Conservation (phyloP, 2,329 filamentous ascomycete genomes). For the Aspergillus sp. region DNA sequence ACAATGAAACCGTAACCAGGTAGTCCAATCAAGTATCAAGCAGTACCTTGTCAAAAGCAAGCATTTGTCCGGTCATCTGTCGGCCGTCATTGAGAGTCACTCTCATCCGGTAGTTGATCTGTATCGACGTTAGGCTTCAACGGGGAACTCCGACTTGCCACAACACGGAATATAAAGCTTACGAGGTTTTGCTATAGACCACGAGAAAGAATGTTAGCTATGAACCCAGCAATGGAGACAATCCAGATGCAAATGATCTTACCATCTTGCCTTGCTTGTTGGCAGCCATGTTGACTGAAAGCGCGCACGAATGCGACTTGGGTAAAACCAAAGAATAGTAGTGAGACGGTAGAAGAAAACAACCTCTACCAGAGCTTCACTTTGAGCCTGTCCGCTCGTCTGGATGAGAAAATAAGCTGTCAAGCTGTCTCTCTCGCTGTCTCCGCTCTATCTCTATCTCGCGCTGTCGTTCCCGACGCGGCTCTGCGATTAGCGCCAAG, state of each 20-base stretch:
- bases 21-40: conserved; percentile 1
- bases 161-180: conserved; percentile 25
- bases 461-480: conserved; percentile 10
- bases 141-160: no score
- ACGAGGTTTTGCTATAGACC: conserved; percentile 58
- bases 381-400: conserved; percentile 1
- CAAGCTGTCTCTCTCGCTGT: background rate
- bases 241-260: conserved; percentile 41
- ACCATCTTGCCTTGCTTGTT: conserved; percentile 99
- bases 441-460: background rate
- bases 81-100: conserved; percentile 91
- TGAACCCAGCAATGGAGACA: conserved; percentile 11
- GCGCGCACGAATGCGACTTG: conserved; percentile 46
- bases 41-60: conserved; percentile 91
- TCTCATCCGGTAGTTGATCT: conserved; percentile 99
- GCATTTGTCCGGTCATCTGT: conserved; percentile 96
- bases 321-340: conserved; percentile 20
- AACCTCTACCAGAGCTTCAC: background rate
- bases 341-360: conserved; percentile 17
- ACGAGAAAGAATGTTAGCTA: conserved; percentile 49
- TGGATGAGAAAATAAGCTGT: background rate
- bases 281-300: conserved; percentile 47
- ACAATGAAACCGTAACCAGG: conserved; percentile 2
- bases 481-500: conserved; percentile 21
- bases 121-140: conserved; percentile 42